Evolutionary conservation across 1,284 basidiomycete genomes (phyloP), one percentile per base, ranked within the genome.

Genomic region (Vanrija sp.): DNA sequence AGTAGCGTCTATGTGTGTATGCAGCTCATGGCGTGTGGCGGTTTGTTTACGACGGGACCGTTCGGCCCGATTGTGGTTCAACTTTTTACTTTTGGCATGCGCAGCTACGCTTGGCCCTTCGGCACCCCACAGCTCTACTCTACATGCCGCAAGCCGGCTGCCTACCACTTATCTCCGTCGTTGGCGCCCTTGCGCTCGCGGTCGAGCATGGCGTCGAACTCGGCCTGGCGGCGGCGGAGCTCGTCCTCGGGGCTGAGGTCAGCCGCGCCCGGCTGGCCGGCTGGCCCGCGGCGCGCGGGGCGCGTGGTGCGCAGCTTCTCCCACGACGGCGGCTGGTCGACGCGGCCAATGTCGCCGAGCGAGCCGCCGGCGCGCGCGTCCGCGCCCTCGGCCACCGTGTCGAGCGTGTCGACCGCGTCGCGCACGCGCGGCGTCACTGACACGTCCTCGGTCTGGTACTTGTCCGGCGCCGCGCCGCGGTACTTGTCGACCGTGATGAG

Each of bases 191-290:
- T 46, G 40, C 69, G 58, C 57, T 71, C 67, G 47, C 56, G 54
- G 45, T 71, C 69, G 49, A 71, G 51, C 69, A 71, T 52, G 25
- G 45, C 67, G 43, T 71, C 69, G 63, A 69, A 71, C 55, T 68
- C 65, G 40, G 58, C 56, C 58, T 67, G 65, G 50, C 66, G 66
- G 26, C 54, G 47, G 3, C 26, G 50, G 43, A 63, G 54, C 46
- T 57, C 58, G 38, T 59, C 61, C 42, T 57, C 39, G 5, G 38
- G 14, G 16, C 21, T 21, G 16, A 28, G 34, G 34, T 34, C 12
- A 2, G 12, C 34, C 2, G 34, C 18, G 34, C 48, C 18, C 23
- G 42, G 10, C 10, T 25, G 18, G 18, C 14, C 23, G 19, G 34
- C 40, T 19, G 19, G 57, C 52, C 59, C 55, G 55, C 15, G 52